Evolutionary conservation across 75 land plant species (phyloP), one percentile per base, ranked within the genome.

Genomic region (Picea sitchensis): DNA sequence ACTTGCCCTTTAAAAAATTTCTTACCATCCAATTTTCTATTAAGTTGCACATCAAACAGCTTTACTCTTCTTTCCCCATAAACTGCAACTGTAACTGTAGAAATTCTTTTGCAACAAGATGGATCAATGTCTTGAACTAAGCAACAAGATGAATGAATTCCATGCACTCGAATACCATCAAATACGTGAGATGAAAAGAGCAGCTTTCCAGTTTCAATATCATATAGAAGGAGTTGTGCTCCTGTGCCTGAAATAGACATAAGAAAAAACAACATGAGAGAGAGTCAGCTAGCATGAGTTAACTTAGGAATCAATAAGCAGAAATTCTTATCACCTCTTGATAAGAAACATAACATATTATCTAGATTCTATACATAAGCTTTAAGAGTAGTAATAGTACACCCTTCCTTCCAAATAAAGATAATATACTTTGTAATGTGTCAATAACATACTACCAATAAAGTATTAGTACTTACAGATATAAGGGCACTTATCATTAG

Each of bases 91-190:
- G 62, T 72, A 31, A 79, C 79, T 34, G 58, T 63, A 57, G 59
- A 21, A 74, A 47, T 54, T 12, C 32, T 32, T 20, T 12, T 13
- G n/a, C 5, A 77, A 64, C 20, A 18, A 14, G 73, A 62, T 23
- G 32, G n/a, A 65, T 77, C 72, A 62, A 38, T 30, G 26, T 77
- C 41, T 77, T 54, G 30, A 74, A 74, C 11, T 26, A 74, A n/a
- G 47, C n/a, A 74, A 74, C 76, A 74, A 51, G 76, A 74, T 51
- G 38, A 81, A 12, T 65, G 38, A 73, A 98, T 91, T 32, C 99
- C 99, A 76, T 98, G 98, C 64, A 98, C 93, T 13, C 96, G 89
- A 64, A 98, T 87, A 1, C 99, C 99, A 62, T 95, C 88, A 75
- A 98, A 95, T 4, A 92, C 94, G 12, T 86, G 86, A 38, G 83